Evolutionary conservation across 768 basidiomycete species (phyloP).

Genomic region (Lentinula lateritia): DNA sequence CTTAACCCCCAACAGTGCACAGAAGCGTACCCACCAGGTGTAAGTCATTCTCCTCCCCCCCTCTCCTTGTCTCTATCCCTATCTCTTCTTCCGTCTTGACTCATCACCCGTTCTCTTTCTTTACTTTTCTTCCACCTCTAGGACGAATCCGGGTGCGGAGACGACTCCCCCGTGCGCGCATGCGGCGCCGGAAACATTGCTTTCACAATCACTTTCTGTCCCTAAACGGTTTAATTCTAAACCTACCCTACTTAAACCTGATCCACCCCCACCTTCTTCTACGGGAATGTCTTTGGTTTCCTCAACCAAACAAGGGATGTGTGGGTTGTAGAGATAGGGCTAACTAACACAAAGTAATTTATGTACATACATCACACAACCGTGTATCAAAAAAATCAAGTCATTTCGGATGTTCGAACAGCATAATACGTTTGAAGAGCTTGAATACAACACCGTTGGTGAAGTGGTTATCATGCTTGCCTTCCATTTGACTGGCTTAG

Average conservation of each 20-base stretch:
- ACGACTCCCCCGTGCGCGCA: constrained; percentile 30
- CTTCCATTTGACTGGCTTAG: constrained; percentile 25
- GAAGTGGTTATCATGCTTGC: constrained; percentile 64
- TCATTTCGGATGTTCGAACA: too few relatives aligned
- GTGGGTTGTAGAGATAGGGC: too few relatives aligned
- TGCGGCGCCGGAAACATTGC: constrained; percentile 19
- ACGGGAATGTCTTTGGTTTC: neutral
- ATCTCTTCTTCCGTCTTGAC: neutral
- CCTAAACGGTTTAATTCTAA: neutral
- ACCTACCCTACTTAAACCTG: too few relatives aligned
- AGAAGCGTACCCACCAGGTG: constrained; percentile 5
- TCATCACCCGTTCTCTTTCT: neutral
- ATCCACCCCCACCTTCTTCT: too few relatives aligned
- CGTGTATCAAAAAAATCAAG: too few relatives aligned
- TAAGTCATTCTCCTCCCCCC: neutral
- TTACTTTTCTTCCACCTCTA: constrained; percentile 7
- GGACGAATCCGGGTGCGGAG: constrained; percentile 33
- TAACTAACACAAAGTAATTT: too few relatives aligned
- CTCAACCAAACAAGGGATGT: neutral
- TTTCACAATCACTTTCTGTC: constrained; percentile 1
- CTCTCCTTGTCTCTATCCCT: too few relatives aligned
- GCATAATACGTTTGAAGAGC: too few relatives aligned
- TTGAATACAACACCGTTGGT: constrained; percentile 25
- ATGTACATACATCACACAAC: too few relatives aligned
- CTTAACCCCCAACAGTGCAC: neutral